Evolutionary conservation across 2,329 filamentous ascomycete genomes (phyloP).

Genomic region (Helminthosporium solani): DNA sequence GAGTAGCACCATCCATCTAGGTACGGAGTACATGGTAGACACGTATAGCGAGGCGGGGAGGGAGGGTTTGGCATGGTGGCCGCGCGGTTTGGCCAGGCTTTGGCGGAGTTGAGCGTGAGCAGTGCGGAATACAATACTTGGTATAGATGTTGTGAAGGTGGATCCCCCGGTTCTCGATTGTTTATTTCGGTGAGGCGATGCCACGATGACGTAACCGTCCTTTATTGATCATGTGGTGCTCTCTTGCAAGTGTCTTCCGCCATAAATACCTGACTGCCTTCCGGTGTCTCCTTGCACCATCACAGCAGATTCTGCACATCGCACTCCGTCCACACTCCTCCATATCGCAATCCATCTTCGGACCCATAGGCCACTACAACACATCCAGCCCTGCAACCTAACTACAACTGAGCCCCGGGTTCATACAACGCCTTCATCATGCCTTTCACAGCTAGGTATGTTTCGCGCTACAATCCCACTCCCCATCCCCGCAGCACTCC

Average conservation of each 20-base stretch:
- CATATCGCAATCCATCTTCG: too few species aligned
- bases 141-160: neutral
- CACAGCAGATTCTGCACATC: too few species aligned
- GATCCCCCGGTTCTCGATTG: neutral
- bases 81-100: too few species aligned
- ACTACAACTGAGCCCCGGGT: neutral
- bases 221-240: neutral
- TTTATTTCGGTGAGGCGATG: neutral
- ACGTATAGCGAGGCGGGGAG: too few species aligned
- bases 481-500: too few species aligned
- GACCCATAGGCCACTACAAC: too few species aligned
- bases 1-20: too few species aligned
- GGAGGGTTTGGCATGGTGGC: too few species aligned
- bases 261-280: neutral
- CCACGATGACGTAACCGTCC: neutral
- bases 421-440: constrained; percentile 44
- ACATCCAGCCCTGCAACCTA: neutral
- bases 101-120: too few species aligned
- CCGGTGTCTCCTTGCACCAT: neutral
- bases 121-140: too few species aligned
- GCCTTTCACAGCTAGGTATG: constrained; percentile 62
- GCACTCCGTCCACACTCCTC: neutral
- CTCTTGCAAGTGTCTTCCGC: neutral
- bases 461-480: constrained; percentile 8
- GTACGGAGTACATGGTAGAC: too few species aligned